Evolutionary conservation across 1,284 basidiomycete species (phyloP).

Genomic region (Cystobasidium sp.): DNA sequence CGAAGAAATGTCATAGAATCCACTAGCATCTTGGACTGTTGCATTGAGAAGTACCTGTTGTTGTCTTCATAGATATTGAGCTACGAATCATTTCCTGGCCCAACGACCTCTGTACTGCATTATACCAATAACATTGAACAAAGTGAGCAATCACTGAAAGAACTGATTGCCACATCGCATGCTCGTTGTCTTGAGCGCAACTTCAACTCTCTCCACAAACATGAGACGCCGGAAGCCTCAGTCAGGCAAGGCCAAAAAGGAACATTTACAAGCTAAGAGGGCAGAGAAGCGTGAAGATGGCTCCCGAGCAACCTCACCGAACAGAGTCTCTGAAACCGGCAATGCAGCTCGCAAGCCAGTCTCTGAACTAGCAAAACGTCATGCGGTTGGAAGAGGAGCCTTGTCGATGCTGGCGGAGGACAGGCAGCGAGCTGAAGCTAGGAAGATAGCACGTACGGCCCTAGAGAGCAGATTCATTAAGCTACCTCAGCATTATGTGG

Average conservation of each 20-base stretch:
- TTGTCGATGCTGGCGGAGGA: slow-evolving; percentile 4
- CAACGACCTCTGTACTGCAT: neutral
- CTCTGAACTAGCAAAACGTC: slow-evolving; percentile 19
- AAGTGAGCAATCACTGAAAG: neutral
- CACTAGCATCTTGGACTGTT: neutral
- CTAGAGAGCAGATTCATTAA: slow-evolving; percentile 75
- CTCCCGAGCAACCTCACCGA: neutral
- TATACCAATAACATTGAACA: neutral
- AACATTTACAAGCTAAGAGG: slow-evolving; percentile 26
- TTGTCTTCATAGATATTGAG: neutral
- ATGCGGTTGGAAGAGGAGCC: slow-evolving; percentile 19
- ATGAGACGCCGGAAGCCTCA: slow-evolving; percentile 27
- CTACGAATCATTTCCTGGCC: no score
- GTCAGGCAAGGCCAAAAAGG: slow-evolving; percentile 32
- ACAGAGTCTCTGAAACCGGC: neutral
- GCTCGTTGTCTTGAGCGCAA: slow-evolving; percentile 2
- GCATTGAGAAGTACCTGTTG: slow-evolving; percentile 1
- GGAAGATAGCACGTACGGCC: slow-evolving; percentile 56
- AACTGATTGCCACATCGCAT: slow-evolving; percentile 1
- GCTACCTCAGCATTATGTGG: slow-evolving; percentile 68
- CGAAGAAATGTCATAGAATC: slow-evolving; percentile 16
- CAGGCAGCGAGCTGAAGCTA: slow-evolving; percentile 12
- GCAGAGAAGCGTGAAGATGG: slow-evolving; percentile 18
- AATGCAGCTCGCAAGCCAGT: neutral
- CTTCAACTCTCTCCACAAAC: neutral